A percentile compares a stretch with the other conserved stretches of the same genome.
These are phyloP conservation scores for Phlebiopsis gigantea DNA, from an alignment of 768 basidiomycete genomes.

Conservation along the genomic window DNA sequence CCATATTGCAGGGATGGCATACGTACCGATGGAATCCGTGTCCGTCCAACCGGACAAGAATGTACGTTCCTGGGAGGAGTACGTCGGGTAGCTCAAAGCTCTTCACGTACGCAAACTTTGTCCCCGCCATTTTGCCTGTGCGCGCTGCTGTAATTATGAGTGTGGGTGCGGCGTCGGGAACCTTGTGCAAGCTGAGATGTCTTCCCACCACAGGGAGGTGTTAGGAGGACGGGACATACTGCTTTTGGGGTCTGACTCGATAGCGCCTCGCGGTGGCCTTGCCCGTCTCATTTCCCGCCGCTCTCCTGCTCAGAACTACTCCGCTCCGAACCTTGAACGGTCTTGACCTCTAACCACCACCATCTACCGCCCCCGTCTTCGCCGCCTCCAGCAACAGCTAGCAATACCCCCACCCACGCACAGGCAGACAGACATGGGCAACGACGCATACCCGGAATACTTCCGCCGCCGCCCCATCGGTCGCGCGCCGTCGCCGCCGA, in stretches of 20 bases:
- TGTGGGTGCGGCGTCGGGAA: background rate
- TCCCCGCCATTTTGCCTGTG: constrained; percentile 68
- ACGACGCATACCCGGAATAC: constrained; percentile 33
- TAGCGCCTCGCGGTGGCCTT: constrained; percentile 18
- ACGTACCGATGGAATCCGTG: constrained; percentile 87
- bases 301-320: constrained; percentile 10
- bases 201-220: background rate
- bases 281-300: constrained; percentile 18
- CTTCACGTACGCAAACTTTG: constrained; percentile 88
- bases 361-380: constrained; percentile 10
- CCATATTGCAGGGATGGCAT: background rate
- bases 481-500: constrained; percentile 77
- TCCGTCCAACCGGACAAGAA: constrained; percentile 87
- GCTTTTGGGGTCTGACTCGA: constrained; percentile 19
- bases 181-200: background rate
- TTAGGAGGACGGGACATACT: constrained; percentile 8
- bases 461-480: constrained; percentile 70
- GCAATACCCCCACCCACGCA: background rate
- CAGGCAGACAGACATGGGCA: constrained; percentile 18
- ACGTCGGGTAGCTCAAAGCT: constrained; percentile 86
- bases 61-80: constrained; percentile 76
- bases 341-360: constrained; percentile 19
- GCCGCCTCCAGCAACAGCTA: background rate
- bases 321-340: constrained; percentile 12
- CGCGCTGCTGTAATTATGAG: background rate